Evolutionary conservation across 2,329 filamentous ascomycete genomes (phyloP).

Genomic region (Xylaria sp.): DNA sequence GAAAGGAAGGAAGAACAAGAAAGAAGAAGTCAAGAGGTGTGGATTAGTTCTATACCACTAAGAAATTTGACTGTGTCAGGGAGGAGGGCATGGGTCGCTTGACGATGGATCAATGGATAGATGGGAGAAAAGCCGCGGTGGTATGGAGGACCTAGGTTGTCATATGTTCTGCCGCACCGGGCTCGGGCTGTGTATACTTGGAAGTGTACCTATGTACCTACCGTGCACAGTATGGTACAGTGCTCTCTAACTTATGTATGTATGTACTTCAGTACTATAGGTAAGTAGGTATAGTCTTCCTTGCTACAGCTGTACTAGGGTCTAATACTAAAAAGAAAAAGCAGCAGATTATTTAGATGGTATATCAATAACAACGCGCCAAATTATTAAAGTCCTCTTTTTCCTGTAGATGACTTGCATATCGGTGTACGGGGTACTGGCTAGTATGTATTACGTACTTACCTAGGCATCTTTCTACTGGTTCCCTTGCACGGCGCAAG

Average conservation of each 20-base stretch:
- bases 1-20: constrained; percentile 27
- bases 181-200: neutral
- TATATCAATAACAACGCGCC: neutral
- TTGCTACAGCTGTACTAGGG: neutral
- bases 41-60: constrained; percentile 18
- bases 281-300: no score
- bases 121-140: constrained; percentile 28
- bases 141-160: constrained; percentile 18
- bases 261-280: no score
- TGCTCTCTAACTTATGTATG: neutral
- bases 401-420: constrained; percentile 2
- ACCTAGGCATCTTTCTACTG: neutral
- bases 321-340: neutral
- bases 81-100: constrained; percentile 24
- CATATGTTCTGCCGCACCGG: constrained; percentile 8
- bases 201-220: neutral
- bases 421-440: neutral
- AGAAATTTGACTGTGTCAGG: constrained; percentile 20
- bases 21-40: constrained; percentile 27
- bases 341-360: neutral
- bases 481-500: no score
- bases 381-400: neutral
- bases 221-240: neutral
- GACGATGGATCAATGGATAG: constrained; percentile 18
- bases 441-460: no score